Base-by-base conservation (phyloP, 1,284 basidiomycete species). In the Sanghuangporus baumii region DNA sequence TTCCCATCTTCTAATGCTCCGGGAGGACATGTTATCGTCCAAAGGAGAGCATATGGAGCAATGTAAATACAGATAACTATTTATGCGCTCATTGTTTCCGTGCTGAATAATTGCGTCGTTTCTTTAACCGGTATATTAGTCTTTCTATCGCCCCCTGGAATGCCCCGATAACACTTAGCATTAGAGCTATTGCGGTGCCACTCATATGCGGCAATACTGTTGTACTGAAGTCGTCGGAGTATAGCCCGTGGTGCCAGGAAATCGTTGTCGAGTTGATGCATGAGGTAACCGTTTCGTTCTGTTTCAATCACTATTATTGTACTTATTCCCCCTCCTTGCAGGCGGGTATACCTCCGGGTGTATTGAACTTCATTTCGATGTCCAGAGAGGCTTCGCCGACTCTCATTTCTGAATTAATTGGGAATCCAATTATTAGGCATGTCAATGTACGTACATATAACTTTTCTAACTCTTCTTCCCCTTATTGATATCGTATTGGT, bases 161-260 rank as follows among this genome's bases (percentile, higher is more conserved):
- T 67, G 78, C 77, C 4, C 79, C 83, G 0, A 68, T 79, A 8
- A 67, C 69, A 0, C 72, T 86, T 16, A 69, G 79, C 0, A 65
- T 84, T 3, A 75, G 85, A 12, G 81, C 84, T 0, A 73, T 84
- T 46, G 74, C 78, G 4, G 74, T 81, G 11, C 83, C 86, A 0
- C 74, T 88, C 23, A 74, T 87, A 4, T 84, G 83, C 37, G 87
- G 86, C 2, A 88, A 88, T 72, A 85, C 85, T 0, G 81, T 85
- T 2, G 78, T 90, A 0, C 68, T 88, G 46, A 86, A 86, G 68
- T 79, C 81, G 7, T 85, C 84, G 0, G 86, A 88, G 67, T 72
- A 74, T 59, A 80, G 78, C 51, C 86, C 87, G 0, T 72, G 77
- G 3, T 78, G 75, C 6, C 82, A 86, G 65, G 71, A 76, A 1